Conservation (phyloP, 176 grass and related monocot genomes). For the Triticum dicoccoides region DNA sequence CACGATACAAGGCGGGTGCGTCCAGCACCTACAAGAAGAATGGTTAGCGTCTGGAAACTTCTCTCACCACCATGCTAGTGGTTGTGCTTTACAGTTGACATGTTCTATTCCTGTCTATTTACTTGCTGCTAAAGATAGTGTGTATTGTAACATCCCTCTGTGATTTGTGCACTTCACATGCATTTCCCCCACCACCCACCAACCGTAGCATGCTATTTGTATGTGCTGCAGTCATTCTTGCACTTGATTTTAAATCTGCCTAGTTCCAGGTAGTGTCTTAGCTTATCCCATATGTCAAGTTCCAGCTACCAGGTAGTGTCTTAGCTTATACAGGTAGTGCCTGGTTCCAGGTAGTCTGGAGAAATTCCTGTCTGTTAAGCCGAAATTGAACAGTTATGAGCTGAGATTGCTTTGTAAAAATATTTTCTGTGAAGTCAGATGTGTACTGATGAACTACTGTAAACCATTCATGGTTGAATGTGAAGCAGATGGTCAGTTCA, state of each 20-base stretch:
- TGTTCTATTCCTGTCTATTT: not conserved
- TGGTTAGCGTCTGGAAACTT: slow-evolving; percentile 44
- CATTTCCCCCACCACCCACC: not conserved
- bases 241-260: not conserved
- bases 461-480: not conserved
- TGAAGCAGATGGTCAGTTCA: not conserved
- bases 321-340: not conserved
- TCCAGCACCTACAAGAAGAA: slow-evolving; percentile 93
- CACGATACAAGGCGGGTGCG: slow-evolving; percentile 74
- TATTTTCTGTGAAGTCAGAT: not conserved
- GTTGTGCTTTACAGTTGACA: not conserved
- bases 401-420: not conserved
- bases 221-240: not conserved
- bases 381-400: not conserved
- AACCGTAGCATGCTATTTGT: not conserved
- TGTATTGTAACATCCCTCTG: not conserved
- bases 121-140: not conserved
- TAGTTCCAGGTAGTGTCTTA: not conserved
- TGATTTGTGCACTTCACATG: not conserved
- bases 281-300: not conserved
- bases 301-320: not conserved
- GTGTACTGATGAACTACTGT: not conserved
- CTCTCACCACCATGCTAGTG: not conserved
- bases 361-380: not conserved
- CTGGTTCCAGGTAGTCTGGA: not conserved